Base-by-base conservation (phyloP, 352 stramenopile genomes). In the Globisporangium yorkense region DNA sequence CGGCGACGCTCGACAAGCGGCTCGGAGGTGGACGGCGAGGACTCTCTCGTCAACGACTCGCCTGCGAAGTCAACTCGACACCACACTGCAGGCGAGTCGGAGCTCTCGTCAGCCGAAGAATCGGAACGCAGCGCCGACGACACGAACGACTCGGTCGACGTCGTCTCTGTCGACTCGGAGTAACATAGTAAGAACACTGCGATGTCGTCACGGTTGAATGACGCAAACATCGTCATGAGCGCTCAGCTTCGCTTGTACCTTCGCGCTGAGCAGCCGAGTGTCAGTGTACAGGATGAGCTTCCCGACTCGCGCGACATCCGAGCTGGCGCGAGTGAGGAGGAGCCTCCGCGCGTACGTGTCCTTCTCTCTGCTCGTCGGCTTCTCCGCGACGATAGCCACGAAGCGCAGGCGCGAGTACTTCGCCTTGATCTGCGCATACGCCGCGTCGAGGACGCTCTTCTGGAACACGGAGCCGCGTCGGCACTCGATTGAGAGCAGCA, bases 381-480 rank as follows among this genome's bases (percentile, higher is more conserved):
- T 77, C 41, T 69, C 73, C 13, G 64, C 66, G n/a, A 72, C 16
- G n/a, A 66, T 49, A 16, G 74, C 75, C 21, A 72, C 62, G 45
- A 83, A 76, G n/a, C 61, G 64, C 27, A 83, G 27, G 29, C 67
- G 59, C 3, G 46, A 4, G n/a, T 63, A 66, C 5, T 40, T 63
- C 2, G 21, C 2, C 31, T 67, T 56, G 13, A 80, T 56, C 52
- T 56, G 52, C 0, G 37, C 49, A 29, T 66, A 51, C 59, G 72
- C 70, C 8, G 66, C 46, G 1, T 66, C 60, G 1, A 83, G 66
- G 58, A 67, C 70, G 3, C 50, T 62, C 9, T 59, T 64, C 29
- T 73, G 62, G 27, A 83, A 74, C 29, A 83, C 73, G 9, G 65
- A 72, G 0, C 73, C 73, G 15, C 71, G 66, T 49, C 71, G 73